These are phyloP conservation scores for Thozetella sp. DNA, from an alignment of 495 filamentous ascomycete genomes.

Conservation along the genomic window DNA sequence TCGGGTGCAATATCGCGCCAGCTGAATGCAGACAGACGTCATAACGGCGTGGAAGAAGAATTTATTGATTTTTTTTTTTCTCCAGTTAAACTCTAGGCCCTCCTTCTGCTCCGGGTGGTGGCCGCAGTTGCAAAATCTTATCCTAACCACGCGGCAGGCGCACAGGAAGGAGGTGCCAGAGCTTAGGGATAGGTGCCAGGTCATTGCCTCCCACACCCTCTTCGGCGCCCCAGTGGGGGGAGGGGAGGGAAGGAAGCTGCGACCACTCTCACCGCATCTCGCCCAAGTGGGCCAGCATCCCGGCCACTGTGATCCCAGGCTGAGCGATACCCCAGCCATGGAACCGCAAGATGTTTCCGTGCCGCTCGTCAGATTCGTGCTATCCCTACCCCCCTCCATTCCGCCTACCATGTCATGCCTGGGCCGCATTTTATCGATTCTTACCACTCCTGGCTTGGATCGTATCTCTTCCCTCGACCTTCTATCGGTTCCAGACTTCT, in stretches of 20 bases:
- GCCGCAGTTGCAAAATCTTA: background rate
- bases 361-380: constrained; percentile 3
- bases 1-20: background rate
- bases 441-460: background rate
- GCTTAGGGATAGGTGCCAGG: constrained; percentile 1
- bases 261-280: constrained; percentile 1
- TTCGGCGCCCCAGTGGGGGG: background rate
- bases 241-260: background rate
- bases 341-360: constrained; percentile 2
- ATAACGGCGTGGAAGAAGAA: constrained; percentile 1
- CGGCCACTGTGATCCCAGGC: background rate
- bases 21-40: constrained; percentile 3
- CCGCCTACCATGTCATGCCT: background rate
- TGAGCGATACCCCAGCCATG: background rate
- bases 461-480: background rate
- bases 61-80: too few species aligned
- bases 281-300: background rate
- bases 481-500: too few species aligned
- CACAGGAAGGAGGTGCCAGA: background rate
- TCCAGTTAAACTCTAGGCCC: too few species aligned
- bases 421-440: background rate
- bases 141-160: background rate
- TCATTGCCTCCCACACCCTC: background rate
- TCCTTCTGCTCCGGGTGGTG: too few species aligned
- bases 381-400: constrained; percentile 1